These are phyloP conservation scores for Pichia paraexigua DNA, from an alignment of 805 yeast genomes.

Conservation along the genomic window DNA sequence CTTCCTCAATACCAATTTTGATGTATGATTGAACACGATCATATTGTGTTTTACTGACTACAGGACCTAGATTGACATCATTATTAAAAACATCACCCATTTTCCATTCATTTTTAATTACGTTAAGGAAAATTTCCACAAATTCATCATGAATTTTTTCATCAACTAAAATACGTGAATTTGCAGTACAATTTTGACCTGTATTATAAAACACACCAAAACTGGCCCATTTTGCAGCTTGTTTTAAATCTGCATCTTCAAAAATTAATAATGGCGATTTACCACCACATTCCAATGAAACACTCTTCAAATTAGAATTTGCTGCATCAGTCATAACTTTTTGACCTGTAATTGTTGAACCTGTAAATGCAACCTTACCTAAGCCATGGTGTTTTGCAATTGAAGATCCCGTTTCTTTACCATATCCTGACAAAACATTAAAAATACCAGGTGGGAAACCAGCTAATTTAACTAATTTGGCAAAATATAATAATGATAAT, in stretches of 20 bases:
- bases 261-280: conserved; percentile 59
- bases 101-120: conserved; percentile 40
- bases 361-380: conserved; percentile 57
- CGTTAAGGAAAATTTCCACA: conserved; percentile 34
- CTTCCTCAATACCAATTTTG: conserved; percentile 38
- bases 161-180: conserved; percentile 54
- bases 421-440: conserved; percentile 64
- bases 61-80: conserved; percentile 50
- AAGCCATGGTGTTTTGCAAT: conserved; percentile 53
- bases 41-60: conserved; percentile 48
- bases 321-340: conserved; percentile 62
- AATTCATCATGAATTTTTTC: conserved; percentile 49
- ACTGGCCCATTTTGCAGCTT: conserved; percentile 63
- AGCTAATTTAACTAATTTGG: conserved; percentile 48
- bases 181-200: conserved; percentile 66
- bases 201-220: conserved; percentile 56
- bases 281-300: conserved; percentile 68
- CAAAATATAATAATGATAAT: conserved; percentile 55
- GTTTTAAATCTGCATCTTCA: conserved; percentile 55
- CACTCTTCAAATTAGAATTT: conserved; percentile 50
- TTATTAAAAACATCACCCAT: conserved; percentile 49
- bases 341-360: conserved; percentile 61
- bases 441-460: conserved; percentile 75
- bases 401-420: conserved; percentile 61
- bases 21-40: conserved; percentile 44